Percentiles rank a stretch among this genome's conserved stretches.
phyloP scores from a whole-genome alignment of 768 basidiomycete genomes.

The Leccinum rimulosum region DNA sequence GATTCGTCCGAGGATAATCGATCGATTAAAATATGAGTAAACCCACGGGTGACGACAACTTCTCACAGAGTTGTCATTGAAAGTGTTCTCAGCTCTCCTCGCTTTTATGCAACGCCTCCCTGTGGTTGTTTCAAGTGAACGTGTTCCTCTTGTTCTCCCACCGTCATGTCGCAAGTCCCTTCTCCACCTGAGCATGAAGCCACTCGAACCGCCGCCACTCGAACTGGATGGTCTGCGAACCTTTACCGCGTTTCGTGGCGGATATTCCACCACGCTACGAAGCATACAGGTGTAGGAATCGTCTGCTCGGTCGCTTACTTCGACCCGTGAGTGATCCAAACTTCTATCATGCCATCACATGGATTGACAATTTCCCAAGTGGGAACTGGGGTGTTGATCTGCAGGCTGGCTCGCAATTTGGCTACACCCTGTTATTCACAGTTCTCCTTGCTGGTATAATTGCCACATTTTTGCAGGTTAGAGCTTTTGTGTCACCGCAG shows the following conservation, averaged over 20 bases:
- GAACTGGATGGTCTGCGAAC: constrained; percentile 18
- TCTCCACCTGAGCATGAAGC: constrained; percentile 3
- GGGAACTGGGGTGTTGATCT: constrained; percentile 93
- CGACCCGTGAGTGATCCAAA: constrained; percentile 59
- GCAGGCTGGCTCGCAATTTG: constrained; percentile 81
- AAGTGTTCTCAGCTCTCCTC: not conserved
- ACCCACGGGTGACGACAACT: too few species aligned
- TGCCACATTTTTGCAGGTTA: constrained; percentile 77
- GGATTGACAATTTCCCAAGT: constrained; percentile 31
- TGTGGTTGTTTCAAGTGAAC: not conserved
- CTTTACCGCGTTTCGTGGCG: constrained; percentile 26
- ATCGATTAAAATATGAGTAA: too few species aligned
- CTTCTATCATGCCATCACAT: not conserved
- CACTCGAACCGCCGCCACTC: not conserved
- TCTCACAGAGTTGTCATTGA: too few species aligned
- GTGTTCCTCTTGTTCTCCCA: not conserved
- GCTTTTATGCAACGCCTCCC: constrained; percentile 2
- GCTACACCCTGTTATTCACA: constrained; percentile 83
- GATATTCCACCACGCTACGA: constrained; percentile 50
- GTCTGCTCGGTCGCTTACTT: constrained; percentile 89
- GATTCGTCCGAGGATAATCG: too few species aligned
- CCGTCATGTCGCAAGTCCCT: constrained; percentile 15
- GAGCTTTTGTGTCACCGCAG: not conserved
- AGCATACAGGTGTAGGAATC: constrained; percentile 79
- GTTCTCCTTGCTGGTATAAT: constrained; percentile 81